Evolutionary conservation across 1,139 yeast genomes (phyloP), one percentile per base, ranked within the genome.

Genomic region (Candida neerlandica): DNA sequence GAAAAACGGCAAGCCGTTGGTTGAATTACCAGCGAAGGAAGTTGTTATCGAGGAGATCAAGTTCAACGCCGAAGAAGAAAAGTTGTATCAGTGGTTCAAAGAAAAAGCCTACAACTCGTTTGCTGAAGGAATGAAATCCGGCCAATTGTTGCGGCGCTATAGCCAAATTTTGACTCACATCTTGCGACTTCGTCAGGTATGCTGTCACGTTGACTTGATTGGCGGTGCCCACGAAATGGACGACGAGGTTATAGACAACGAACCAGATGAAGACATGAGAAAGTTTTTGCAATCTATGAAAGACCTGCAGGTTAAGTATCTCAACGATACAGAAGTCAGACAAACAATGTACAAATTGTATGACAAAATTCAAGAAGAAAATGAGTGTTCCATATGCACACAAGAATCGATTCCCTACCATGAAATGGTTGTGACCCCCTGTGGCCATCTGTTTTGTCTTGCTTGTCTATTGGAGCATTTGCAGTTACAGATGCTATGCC

Each of bases 331-430:
- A 29, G 73, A 64, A 44, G 61, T 68, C 43, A 65, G 66, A 32
- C 57, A 64, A 47, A 55, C 55, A 34, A 71, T 64, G 67, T 76
- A 59, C 44, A 48, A 55, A 41, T 46, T 69, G 18, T 64, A 62
- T 46, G 54, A 55, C 1, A 59, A 55, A 39, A 51, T 66, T n/a
- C 67, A 71, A 4, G 71, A 67, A n/a, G 77, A 76, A 3, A 66
- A 82, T 1, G 97, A 91, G 63, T 92, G 98, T 61, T 84, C 96
- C 0, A 89, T 92, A 27, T 92, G 98, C 63, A 85, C 95, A 0
- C 75, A 80, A 2, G 81, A 80, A 6, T 82, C 85, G 1, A 86
- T 90, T 11, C 72, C 78, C 1, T 46, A 69, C 1, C 78, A 79
- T 4, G 83, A 85, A 26, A 76, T 85, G 57, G 77, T 84, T 0